Evolutionary conservation across 1,284 basidiomycete species (phyloP), one percentile per base, ranked within the genome.

Genomic region (Thecaphora thlaspeos): DNA sequence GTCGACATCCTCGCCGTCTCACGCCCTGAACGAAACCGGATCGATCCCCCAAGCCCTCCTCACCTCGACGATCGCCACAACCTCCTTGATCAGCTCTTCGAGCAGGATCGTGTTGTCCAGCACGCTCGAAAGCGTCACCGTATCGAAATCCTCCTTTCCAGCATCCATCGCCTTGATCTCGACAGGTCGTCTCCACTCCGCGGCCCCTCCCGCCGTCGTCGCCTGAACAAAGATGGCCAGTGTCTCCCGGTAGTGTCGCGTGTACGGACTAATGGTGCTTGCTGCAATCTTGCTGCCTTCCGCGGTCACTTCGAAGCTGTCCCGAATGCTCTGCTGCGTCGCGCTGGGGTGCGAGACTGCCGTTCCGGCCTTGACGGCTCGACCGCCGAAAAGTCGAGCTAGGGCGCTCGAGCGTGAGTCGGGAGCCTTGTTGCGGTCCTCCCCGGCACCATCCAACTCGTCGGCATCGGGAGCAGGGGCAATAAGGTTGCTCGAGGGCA

Each of bases 21-120:
- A n/a, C 21, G 26, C n/a, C 17, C 43, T 1, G 22, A 69, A 58
- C 1, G 41, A 28, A 11, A 75, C 54, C 14, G 56, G 43, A 80
- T 96, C 92, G 62, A 96, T 88, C 0, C 92, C 92, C 56, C 93
- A 80, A 76, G 87, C 88, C 68, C 90, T 82, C 59, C 93, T 82
- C 21, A 89, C 90, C 79, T 89, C 87, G 50, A 95, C 84, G 54
- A 94, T 87, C 19, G 90, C 90, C 26, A 88, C 86, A 44, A 95
- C 80, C 79, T 98, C 94, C 81, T 97, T 95, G 70, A 97, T 87
- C 55, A 88, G 88, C 80, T 98, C 94, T 79, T 98, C 93, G 57
- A 98, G 79, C 46, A 98, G 86, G 19, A 98, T 91, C 23, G 93
- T 88, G 74, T 98, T 97, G 78, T 98, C 95, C 70, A 98, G 80